These are phyloP conservation scores for Albizia julibrissin DNA, from an alignment of 306 rosid species.

Conservation along the genomic window DNA sequence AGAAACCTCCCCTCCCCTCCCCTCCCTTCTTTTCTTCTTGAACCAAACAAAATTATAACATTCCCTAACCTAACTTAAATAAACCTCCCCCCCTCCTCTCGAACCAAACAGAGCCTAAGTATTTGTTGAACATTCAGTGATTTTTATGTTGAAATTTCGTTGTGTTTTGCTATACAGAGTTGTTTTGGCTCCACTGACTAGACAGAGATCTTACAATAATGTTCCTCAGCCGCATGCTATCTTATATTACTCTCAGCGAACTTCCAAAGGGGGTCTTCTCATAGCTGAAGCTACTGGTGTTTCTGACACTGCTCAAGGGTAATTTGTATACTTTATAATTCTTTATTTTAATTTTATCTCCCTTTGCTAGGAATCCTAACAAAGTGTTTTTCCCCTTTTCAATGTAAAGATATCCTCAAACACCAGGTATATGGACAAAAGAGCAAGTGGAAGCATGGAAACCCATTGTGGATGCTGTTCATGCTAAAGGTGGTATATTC, in stretches of 20 bases:
- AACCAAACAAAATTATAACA: too few relatives aligned
- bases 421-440: constrained; percentile 49
- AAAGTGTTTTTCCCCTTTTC: not conserved
- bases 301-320: constrained; percentile 63
- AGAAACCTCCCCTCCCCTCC: too few relatives aligned
- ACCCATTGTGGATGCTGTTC: constrained; percentile 54
- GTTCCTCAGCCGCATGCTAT: constrained; percentile 60
- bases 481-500: constrained; percentile 56
- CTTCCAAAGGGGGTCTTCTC: constrained; percentile 51
- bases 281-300: constrained; percentile 54
- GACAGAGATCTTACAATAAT: constrained; percentile 44
- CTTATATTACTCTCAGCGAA: constrained; percentile 64
- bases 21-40: too few relatives aligned
- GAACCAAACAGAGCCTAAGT: too few relatives aligned
- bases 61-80: too few relatives aligned
- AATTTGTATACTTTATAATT: not conserved
- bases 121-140: not conserved
- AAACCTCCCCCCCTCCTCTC: too few relatives aligned
- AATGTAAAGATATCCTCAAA: not conserved
- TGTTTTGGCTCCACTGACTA: constrained; percentile 52
- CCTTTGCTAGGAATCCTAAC: not conserved
- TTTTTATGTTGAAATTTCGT: not conserved
- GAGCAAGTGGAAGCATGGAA: constrained; percentile 62
- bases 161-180: constrained; percentile 28
- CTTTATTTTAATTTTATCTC: not conserved